Evolutionary conservation across 192 early-diverging fungal species (phyloP).

Genomic region (Lobosporangium transversale): DNA sequence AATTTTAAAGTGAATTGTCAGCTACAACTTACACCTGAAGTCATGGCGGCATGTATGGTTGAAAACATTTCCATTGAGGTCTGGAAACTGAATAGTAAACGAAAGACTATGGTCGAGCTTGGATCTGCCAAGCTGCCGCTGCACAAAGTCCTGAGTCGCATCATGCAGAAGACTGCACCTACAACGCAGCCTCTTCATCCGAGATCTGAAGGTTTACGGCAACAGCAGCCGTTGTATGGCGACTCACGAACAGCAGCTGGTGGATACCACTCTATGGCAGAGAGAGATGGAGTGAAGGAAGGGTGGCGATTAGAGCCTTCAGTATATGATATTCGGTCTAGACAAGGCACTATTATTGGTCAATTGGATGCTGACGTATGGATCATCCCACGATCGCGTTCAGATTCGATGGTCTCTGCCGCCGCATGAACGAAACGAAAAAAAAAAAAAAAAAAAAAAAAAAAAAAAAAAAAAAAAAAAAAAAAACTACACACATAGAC

Average conservation of each 20-base stretch:
- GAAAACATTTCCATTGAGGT: constrained; percentile 51
- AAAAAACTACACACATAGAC: not conserved
- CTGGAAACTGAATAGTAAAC: constrained; percentile 48
- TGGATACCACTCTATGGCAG: not conserved
- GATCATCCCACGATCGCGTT: constrained; percentile 45
- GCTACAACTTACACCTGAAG: constrained; percentile 36
- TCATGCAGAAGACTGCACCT: constrained; percentile 28
- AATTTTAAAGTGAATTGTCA: constrained; percentile 32
- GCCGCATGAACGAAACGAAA: constrained; percentile 23
- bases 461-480: not conserved
- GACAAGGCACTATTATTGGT: constrained; percentile 35
- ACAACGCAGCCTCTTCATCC: not conserved
- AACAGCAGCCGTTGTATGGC: not conserved
- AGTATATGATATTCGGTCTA: constrained; percentile 39
- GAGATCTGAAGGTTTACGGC: not conserved
- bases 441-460: not conserved
- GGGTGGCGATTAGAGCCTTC: constrained; percentile 42
- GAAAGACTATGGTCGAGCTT: constrained; percentile 46
- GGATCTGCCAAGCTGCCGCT: constrained; percentile 41
- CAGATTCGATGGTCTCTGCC: constrained; percentile 44
- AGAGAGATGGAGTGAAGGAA: constrained; percentile 10
- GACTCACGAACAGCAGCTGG: not conserved
- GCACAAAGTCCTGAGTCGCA: constrained; percentile 39
- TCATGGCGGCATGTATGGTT: constrained; percentile 48
- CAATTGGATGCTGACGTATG: constrained; percentile 48